Evolutionary conservation across 177 flowering plant genomes (phyloP), one percentile per base, ranked within the genome.

Genomic region (Tripterygium wilfordii): DNA sequence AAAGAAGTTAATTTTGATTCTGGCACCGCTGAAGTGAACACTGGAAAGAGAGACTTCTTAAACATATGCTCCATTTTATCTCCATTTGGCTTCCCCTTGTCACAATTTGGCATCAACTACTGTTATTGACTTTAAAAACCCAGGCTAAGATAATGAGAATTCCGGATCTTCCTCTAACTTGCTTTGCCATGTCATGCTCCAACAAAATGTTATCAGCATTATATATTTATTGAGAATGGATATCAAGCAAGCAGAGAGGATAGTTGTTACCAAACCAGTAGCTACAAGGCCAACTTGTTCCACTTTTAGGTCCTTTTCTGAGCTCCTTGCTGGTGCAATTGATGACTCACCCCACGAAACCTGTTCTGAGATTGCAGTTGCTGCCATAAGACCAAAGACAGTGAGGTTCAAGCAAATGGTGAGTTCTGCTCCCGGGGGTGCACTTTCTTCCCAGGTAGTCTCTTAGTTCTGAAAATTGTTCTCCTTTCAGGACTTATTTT

Each of bases 381-480:
- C 82, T 28, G 80, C 94, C 29, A 84, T 89, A 56, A 84, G 84
- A 64, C 99, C 99, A 36, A 89, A 79, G 65, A 84, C 89, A 14
- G 78, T 80, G 62, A 78, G 96, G 70, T 56, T 82, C 51, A 81
- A 74, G 60, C 78, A 91, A 12, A 20, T 38, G 23, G 50, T 47
- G n/a, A 67, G 54, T 61, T 71, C 31, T 44, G 51, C 68, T 45
- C 53, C 70, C 2, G 48, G 53, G 46, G 66, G 52, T 5, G 44
- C 51, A 22, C 48, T 25, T 65, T 63, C 78, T 57, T 61, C 77
- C 18, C 74, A 64, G 82, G 83, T 78, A 48, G 21, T 19, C 25
- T 30, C n/a, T 26, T 21, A 10, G 14, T 32, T 30, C 49, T 20
- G 20, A 31, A 15, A 47, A n/a, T 2, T 36, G 19, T 4, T 54